Evolutionary conservation across 2,329 filamentous ascomycete species (phyloP).

Genomic region (Pseudogymnoascus sp.): DNA sequence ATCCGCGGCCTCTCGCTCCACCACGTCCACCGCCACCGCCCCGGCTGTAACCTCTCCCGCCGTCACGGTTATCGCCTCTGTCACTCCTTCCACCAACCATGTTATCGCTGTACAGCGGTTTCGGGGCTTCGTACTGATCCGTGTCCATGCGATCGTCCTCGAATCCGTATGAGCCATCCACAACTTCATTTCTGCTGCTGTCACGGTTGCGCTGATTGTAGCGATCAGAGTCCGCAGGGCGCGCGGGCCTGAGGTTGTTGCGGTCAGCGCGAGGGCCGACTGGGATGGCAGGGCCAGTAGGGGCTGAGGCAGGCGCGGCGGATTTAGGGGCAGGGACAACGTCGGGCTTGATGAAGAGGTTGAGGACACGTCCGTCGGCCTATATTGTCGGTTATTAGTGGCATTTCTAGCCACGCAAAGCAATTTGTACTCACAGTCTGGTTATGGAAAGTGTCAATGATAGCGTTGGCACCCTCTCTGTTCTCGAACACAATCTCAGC

Average conservation of each 20-base stretch:
- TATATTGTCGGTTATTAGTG: constrained; percentile 29
- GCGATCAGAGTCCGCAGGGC: constrained; percentile 22
- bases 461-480: constrained; percentile 65
- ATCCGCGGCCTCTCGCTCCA: constrained; percentile 18
- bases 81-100: constrained; percentile 22
- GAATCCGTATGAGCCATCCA: constrained; percentile 33
- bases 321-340: constrained; percentile 13
- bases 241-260: constrained; percentile 18
- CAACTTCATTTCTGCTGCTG: constrained; percentile 26
- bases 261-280: constrained; percentile 28
- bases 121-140: constrained; percentile 22
- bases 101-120: constrained; percentile 29
- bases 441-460: constrained; percentile 71
- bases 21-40: constrained; percentile 21
- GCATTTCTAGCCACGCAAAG: not conserved
- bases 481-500: constrained; percentile 71
- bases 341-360: constrained; percentile 63
- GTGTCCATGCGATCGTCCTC: constrained; percentile 30
- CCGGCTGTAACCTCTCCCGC: constrained; percentile 20
- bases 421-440: constrained; percentile 54
- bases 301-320: constrained; percentile 10
- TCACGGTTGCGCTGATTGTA: constrained; percentile 23
- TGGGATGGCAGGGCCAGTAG: constrained; percentile 21
- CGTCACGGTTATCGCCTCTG: constrained; percentile 19
- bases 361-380: constrained; percentile 69